These are phyloP conservation scores for Helichrysum umbraculigerum DNA, from an alignment of 129 eudicot genomes.

Conservation along the genomic window DNA sequence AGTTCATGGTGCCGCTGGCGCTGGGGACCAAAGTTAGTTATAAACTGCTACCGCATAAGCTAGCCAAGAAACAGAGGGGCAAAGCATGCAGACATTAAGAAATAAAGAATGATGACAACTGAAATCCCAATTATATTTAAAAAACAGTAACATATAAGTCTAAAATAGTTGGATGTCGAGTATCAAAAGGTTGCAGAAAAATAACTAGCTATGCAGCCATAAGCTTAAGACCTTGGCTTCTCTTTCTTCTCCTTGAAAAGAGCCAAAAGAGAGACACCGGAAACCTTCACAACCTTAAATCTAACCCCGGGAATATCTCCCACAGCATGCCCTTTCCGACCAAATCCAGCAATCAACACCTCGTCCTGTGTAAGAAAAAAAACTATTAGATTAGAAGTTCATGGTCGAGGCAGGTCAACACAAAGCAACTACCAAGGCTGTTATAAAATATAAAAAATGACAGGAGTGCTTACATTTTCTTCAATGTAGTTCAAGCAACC, in stretches of 20 bases:
- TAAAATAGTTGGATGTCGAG: neutral
- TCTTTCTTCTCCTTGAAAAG: conserved; percentile 60
- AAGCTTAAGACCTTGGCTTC: conserved; percentile 43
- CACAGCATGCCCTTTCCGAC: conserved; percentile 53
- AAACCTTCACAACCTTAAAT: conserved; percentile 55
- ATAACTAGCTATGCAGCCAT: conserved; percentile 9
- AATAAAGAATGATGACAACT: neutral
- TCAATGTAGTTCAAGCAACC: conserved; percentile 65
- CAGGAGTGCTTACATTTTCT: conserved; percentile 39
- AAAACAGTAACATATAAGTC: conserved; percentile 16
- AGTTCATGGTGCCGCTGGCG: neutral
- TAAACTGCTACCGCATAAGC: neutral
- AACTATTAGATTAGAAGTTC: neutral
- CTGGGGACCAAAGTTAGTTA: neutral
- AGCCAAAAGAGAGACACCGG: conserved; percentile 55
- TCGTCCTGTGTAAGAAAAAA: conserved; percentile 25
- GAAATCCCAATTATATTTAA: conserved; percentile 1
- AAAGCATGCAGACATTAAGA: neutral
- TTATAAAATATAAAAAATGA: neutral
- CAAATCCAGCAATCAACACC: conserved; percentile 49
- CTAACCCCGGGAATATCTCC: conserved; percentile 65
- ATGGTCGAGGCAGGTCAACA: neutral
- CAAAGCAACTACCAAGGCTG: neutral
- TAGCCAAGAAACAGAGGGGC: neutral
- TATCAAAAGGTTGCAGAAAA: conserved; percentile 7